Evolutionary conservation across 1,284 basidiomycete species (phyloP).

Genomic region (Sporisorium reilianum): DNA sequence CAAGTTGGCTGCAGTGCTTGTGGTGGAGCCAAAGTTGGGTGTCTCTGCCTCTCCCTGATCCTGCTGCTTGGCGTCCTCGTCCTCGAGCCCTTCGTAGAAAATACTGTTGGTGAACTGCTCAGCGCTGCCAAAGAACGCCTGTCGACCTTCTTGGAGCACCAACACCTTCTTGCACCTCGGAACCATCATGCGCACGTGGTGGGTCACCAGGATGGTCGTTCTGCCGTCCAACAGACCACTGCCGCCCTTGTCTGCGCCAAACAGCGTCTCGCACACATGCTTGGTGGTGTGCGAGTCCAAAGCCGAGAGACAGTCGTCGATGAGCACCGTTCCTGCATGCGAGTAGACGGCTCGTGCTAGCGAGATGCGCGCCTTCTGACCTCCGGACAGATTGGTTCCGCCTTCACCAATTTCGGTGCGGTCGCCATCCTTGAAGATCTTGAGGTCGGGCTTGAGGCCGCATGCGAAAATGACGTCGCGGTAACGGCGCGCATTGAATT

Average conservation of each 20-base stretch:
- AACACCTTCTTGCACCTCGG: constrained; percentile 76
- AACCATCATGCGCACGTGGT: constrained; percentile 72
- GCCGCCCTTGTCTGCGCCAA: constrained; percentile 49
- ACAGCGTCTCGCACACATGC: constrained; percentile 66
- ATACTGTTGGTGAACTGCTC: constrained; percentile 74
- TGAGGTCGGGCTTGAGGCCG: constrained; percentile 74
- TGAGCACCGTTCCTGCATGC: constrained; percentile 76
- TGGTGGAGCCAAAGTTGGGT: constrained; percentile 30
- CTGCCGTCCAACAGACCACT: constrained; percentile 36
- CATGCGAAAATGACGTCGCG: constrained; percentile 57
- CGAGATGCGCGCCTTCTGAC: constrained; percentile 77
- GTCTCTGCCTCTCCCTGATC: constrained; percentile 40
- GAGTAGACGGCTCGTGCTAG: constrained; percentile 80
- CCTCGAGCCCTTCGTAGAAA: constrained; percentile 73
- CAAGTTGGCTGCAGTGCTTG: constrained; percentile 24
- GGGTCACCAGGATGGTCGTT: constrained; percentile 66
- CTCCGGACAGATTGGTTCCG: constrained; percentile 72
- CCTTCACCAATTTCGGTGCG: constrained; percentile 76
- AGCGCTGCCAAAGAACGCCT: constrained; percentile 77
- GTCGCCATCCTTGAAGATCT: constrained; percentile 80
- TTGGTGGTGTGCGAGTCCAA: constrained; percentile 59
- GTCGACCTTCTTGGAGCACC: constrained; percentile 78
- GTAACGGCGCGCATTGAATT: constrained; percentile 72
- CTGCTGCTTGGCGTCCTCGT: constrained; percentile 64
- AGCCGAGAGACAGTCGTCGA: constrained; percentile 82